Base-by-base conservation (phyloP, 129 eudicot genomes). In the Saposhnikovia divaricata region DNA sequence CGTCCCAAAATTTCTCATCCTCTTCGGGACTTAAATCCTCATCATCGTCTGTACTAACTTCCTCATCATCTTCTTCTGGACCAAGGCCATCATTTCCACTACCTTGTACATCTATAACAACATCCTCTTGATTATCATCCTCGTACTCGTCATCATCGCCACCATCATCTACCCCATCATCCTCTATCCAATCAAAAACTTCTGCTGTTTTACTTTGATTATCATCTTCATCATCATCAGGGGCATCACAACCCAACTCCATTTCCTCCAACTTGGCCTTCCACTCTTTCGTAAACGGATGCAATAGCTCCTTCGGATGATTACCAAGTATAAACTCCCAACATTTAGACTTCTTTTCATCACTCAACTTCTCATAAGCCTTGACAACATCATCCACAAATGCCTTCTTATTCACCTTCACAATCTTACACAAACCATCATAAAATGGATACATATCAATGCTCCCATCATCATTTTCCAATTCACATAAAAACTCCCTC, bases 231-330 rank as follows among this genome's bases (percentile, higher is more conserved):
- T 94, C n/a, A n/a, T n/a, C 97, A 77, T 93, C 97, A 0, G 98
- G 98, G 25, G 98, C 98, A 73, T 94, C 98, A 81, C 98, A 94
- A 70, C 98, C 98, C 80, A 94, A 81, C 89, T 94, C 98, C 96
- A 87, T 85, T 57, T 94, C 98, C 78, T 94, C 98, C 92, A 94
- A 84, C 83, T 86, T 94, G 7, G 92, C 87, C 80, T 94, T 94
- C 98, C 98, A 94, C 81, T 94, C 98, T 84, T 90, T 90, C 0
- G 97, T 94, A 84, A 91, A 94, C 1, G 98, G 98, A 81, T 94
- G 98, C 88, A 94, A 86, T 77, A 94, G 73, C 48, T 81, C 83
- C n/a, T 88, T 86, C 3, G 98, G 98, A 73, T 94, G 98, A 80
- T 94, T 89, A 78, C 83, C 87, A 13, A 94, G 86, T 81, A 94